Evolutionary conservation across 2,329 filamentous ascomycete species (phyloP), one percentile per base, ranked within the genome.

Genomic region (Colletotrichum sp.): DNA sequence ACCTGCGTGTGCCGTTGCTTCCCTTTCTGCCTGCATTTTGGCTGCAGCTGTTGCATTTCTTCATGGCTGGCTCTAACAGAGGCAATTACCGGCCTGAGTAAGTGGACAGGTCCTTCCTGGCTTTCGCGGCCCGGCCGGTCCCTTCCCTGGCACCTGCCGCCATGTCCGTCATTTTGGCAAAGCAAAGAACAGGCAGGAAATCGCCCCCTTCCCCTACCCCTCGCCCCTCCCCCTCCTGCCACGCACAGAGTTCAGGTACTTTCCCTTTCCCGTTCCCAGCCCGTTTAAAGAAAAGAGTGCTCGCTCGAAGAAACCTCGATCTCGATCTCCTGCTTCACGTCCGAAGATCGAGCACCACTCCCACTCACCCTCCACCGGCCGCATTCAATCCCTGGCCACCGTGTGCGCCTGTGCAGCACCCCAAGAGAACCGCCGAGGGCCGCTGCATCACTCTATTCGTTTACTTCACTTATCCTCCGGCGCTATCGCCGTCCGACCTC

Each of bases 231-330:
- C 22, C 19, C 16, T 68, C 22, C 65, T 28, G 55, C 55, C 27
- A 19, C 34, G 32, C 55, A 67, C 27, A 52, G 64, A 52, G 44
- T 22, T 52, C 44, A 52, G 44, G 44, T 22, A 22, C 44, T 52
- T 52, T 22, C 16, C 44, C 44, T 13, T 52, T 22, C 16, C 44
- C 44, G 11, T 22, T 22, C 44, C 44, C 44, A 52, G 44, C n/a
- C 44, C n/a, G 44, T 22, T 52, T 52, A 52, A 52, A 52, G 44
- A 52, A 52, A 52, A 52, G 12, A 60, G 60, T 5, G 34, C 34
- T 39, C 34, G 34, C 70, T 63, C 44, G 69, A 48, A 36, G 52
- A 70, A 66, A 27, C 48, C 70, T 72, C 73, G 73, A 75, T 75
- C 73, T 57, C 70, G 64, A 73, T 75, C 60, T 16, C 73, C 44